Percentiles rank a stretch among this genome's conserved stretches.
Conservation (phyloP, 805 yeast species). For the Millerozyma acaciae region DNA sequence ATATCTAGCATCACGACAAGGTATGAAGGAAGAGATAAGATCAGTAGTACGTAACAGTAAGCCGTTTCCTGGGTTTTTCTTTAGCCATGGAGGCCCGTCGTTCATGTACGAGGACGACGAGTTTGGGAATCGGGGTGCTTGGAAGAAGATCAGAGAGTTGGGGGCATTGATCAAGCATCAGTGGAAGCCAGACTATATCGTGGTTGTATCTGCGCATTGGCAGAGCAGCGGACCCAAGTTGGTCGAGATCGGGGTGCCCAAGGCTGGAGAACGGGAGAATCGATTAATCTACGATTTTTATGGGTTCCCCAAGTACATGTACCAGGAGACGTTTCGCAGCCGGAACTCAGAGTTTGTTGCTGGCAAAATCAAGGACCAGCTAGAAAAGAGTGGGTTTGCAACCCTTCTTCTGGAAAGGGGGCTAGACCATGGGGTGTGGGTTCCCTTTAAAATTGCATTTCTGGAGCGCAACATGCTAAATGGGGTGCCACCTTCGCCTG, state of each 20-base stretch:
- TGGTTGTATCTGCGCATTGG: conserved; percentile 79
- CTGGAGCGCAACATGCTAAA: conserved; percentile 26
- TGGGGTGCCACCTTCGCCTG: conserved; percentile 18
- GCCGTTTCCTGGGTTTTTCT: conserved; percentile 57
- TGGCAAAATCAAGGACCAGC: conserved; percentile 36
- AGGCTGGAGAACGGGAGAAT: conserved; percentile 33
- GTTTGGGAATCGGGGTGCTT: conserved; percentile 62
- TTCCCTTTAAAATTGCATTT: conserved; percentile 71
- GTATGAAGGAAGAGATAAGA: not conserved
- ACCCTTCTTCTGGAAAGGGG: conserved; percentile 54
- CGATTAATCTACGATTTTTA: conserved; percentile 68
- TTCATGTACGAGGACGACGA: conserved; percentile 55
- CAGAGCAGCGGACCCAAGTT: conserved; percentile 41
- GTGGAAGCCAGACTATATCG: conserved; percentile 60
- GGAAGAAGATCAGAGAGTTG: conserved; percentile 42
- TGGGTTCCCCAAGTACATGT: conserved; percentile 66
- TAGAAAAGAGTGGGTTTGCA: conserved; percentile 41
- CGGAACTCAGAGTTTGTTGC: conserved; percentile 43
- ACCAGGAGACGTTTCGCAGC: conserved; percentile 58
- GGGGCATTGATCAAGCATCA: conserved; percentile 49
- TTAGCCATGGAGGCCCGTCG: conserved; percentile 85
- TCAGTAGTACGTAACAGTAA: conserved; percentile 10
- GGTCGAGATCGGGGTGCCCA: conserved; percentile 50
- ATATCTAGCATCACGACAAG: not conserved
- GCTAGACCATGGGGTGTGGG: conserved; percentile 82